A percentile compares a stretch with the other conserved stretches of the same genome.
These are phyloP conservation scores for Zygosaccharomyces gambellarensis DNA, from an alignment of 805 yeast species.

Conservation along the genomic window DNA sequence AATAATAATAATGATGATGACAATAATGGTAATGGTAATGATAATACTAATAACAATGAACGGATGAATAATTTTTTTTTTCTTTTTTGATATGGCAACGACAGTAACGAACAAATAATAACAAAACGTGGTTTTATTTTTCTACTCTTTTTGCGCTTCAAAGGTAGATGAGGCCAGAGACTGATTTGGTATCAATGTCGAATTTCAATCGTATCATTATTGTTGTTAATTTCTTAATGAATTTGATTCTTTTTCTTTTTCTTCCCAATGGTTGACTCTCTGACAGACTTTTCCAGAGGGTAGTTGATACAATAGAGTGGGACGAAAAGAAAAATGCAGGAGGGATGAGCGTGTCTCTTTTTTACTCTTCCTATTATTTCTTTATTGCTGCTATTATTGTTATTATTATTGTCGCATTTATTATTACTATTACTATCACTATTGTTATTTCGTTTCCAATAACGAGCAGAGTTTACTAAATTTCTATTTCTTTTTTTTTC, in stretches of 20 bases:
- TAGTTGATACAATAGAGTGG: not conserved
- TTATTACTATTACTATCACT: not conserved
- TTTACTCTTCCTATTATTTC: too few species aligned
- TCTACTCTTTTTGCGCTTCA: not conserved
- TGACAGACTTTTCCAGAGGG: too few species aligned
- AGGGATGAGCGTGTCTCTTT: too few species aligned
- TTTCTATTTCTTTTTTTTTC: not conserved
- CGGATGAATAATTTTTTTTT: not conserved
- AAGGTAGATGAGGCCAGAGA: not conserved
- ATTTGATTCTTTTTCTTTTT: not conserved
- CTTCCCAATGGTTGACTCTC: not conserved
- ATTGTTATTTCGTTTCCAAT: not conserved
- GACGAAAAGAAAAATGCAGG: not conserved
- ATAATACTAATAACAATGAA: not conserved
- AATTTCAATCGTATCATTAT: not conserved
- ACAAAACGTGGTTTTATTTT: not conserved
- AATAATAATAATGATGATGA: not conserved
- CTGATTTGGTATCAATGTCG: not conserved
- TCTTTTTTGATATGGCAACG: not conserved
- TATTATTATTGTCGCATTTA: not conserved
- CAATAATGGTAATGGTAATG: not conserved
- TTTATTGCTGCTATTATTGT: not conserved
- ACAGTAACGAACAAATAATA: not conserved
- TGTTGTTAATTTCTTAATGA: not conserved
- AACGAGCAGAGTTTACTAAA: not conserved